Evolutionary conservation across 2,329 filamentous ascomycete species (phyloP), one percentile per base, ranked within the genome.

Genomic region (Rhinocladiella similis): DNA sequence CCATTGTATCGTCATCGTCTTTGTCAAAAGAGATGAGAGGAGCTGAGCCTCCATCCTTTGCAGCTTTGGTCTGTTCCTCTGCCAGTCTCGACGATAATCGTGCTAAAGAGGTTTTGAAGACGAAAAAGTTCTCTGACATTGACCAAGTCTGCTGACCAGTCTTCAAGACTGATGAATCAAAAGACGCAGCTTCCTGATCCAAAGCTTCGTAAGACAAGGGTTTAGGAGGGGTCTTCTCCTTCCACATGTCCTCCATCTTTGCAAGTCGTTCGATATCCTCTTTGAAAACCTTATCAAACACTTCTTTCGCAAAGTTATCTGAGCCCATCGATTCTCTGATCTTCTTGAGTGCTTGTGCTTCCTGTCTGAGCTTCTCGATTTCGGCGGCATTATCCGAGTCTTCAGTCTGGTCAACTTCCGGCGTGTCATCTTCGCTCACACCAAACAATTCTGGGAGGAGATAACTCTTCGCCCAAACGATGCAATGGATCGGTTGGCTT

Each of bases 391-490:
- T 96, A 48, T 96, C 91, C 5, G 84, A 80, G 69, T 95, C 88
- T 64, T 88, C 83, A 1, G 89, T 87, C 63, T 89, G 84, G 68
- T 97, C 92, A 60, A 97, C 83, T 38, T 87, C 84, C 1, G 86
- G 82, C 1, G 88, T 82, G 61, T 93, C 88, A 59, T 97, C 91
- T 72, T 97, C 93, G 65, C 91, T 95, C 2, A 85, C 84, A 16
- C 94, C 94, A 66, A 97, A 99, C 6, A 99, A 86, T 72, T 99
- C 94, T 80, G 91, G 94, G 59, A 99, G 83, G 7, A 99, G 81
- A 71, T 97, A 99, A 71, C 91, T 96, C 76, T 97, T 99, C 18
- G 84, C 93, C 94, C 94, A 99, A 1, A 99, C 93, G 60, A 99
- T 99, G 76, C 94, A 97, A 74, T 99, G 94, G 42, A 99, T 97